Evolutionary conservation across 1,284 basidiomycete species (phyloP), one percentile per base, ranked within the genome.

Genomic region (Malassezia restricta): DNA sequence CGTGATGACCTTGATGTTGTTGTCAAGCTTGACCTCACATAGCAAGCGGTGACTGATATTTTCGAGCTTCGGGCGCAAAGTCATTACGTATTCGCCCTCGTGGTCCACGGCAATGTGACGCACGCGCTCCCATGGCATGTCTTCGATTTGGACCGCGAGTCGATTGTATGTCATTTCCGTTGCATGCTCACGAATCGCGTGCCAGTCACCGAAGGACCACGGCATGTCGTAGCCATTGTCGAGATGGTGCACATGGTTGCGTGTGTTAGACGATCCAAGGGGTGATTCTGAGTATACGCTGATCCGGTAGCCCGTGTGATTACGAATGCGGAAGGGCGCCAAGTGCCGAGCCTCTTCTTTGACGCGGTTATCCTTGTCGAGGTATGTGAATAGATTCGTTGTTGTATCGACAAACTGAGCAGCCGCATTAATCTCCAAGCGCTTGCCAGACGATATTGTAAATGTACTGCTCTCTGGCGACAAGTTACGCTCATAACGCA

Each of bases 151-250:
- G 24, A 71, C 58, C 29, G 63, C 64, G 3, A 72, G 59, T 12
- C 57, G 54, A 40, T 71, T 69, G 46, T 63, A 59, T 20, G 58
- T 60, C 6, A 59, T 55, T 47, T 71, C 66, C 42, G 58, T 58
- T 11, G 48, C 38, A 24, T 49, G 31, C 41, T 99, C 94, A 71
- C 94, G 83, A 76, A 88, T 85, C 7, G 84, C 83, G 74, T 85
- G 86, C 85, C 89, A 92, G 66, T 98, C 92, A 70, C 96, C 90
- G 66, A 99, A 98, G 52, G 90, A 79, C 94, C 94, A 99, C 46
- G 96, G 92, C 12, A 87, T 78, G 2, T 81, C 82, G 59, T 85
- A 80, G 40, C 85, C 85, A 60, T 91, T 82, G 11, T 76, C 77
- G 3, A 80, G 65, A 20, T 74, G 63, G 51, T 77, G 76, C 17